Evolutionary conservation across 2,329 filamentous ascomycete genomes (phyloP).

Genomic region (Paramyrothecium roridum): DNA sequence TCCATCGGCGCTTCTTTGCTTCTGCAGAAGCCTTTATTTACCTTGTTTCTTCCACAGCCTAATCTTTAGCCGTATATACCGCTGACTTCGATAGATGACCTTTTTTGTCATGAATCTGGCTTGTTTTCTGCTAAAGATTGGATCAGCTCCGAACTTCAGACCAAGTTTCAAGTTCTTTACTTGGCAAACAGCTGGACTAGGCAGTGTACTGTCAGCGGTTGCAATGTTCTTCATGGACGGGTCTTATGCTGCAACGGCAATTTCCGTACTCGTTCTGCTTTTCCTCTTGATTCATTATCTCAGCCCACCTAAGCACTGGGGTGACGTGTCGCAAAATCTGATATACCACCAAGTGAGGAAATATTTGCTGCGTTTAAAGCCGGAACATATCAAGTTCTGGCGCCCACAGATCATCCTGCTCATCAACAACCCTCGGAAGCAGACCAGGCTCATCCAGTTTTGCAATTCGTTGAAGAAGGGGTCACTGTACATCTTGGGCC

Average conservation of each 20-base stretch:
- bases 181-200: slow-evolving; percentile 75
- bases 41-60: too few relatives aligned
- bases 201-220: slow-evolving; percentile 70
- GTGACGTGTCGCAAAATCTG: slow-evolving; percentile 83
- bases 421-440: slow-evolving; percentile 76
- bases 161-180: slow-evolving; percentile 88
- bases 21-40: too few relatives aligned
- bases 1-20: too few relatives aligned
- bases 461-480: slow-evolving; percentile 92
- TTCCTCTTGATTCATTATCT: slow-evolving; percentile 85
- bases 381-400: slow-evolving; percentile 94
- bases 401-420: slow-evolving; percentile 82
- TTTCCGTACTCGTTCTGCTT: slow-evolving; percentile 69
- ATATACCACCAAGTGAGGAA: slow-evolving; percentile 87
- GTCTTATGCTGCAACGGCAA: slow-evolving; percentile 72
- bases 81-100: slow-evolving; percentile 58
- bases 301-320: slow-evolving; percentile 83
- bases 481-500: slow-evolving; percentile 77
- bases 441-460: slow-evolving; percentile 83
- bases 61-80: not conserved
- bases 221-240: slow-evolving; percentile 92
- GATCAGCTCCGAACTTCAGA: slow-evolving; percentile 84
- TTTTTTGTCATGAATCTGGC: slow-evolving; percentile 87
- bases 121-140: slow-evolving; percentile 82
- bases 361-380: slow-evolving; percentile 76